Percentiles rank a stretch among this genome's conserved stretches.
These are phyloP conservation scores for Albizia julibrissin DNA, from an alignment of 306 rosid species.

Conservation along the genomic window DNA sequence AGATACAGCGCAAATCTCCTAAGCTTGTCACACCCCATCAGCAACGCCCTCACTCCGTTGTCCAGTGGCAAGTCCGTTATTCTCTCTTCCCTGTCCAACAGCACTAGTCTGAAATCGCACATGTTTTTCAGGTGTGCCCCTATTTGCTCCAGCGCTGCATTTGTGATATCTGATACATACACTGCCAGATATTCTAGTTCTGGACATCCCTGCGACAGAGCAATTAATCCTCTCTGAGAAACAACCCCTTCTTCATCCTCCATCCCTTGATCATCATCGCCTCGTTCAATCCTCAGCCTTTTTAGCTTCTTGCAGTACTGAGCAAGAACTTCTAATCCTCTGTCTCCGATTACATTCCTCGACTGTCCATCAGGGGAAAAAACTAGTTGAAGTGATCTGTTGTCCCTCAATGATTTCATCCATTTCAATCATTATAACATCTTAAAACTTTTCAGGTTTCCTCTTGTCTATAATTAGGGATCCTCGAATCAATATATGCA, in stretches of 20 bases:
- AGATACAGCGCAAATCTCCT: slow-evolving; percentile 85
- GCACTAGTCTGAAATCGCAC: slow-evolving; percentile 81
- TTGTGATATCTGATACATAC: slow-evolving; percentile 86
- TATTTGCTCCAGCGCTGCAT: slow-evolving; percentile 66
- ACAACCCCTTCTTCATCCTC: slow-evolving; percentile 88
- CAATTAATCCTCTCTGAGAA: slow-evolving; percentile 86
- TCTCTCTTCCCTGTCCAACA: slow-evolving; percentile 66
- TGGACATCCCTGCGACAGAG: slow-evolving; percentile 79
- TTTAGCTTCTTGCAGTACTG: slow-evolving; percentile 65
- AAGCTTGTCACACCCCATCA: slow-evolving; percentile 81
- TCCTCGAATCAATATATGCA: not conserved
- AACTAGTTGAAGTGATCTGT: not conserved
- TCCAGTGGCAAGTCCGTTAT: slow-evolving; percentile 88
- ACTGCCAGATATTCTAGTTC: slow-evolving; percentile 86
- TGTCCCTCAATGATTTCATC: too few species aligned
- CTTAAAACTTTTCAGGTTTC: not conserved
- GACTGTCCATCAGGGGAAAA: slow-evolving; percentile 56
- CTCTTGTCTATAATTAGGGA: not conserved
- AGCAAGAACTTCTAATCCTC: slow-evolving; percentile 87
- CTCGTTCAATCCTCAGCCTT: slow-evolving; percentile 93
- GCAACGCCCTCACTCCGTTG: slow-evolving; percentile 75
- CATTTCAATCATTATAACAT: too few species aligned
- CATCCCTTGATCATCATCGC: slow-evolving; percentile 88
- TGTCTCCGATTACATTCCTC: slow-evolving; percentile 91
- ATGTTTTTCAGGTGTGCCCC: slow-evolving; percentile 76